These are phyloP conservation scores for Bipolaris sorokiniana DNA, from an alignment of 2,329 filamentous ascomycete genomes.

Conservation along the genomic window DNA sequence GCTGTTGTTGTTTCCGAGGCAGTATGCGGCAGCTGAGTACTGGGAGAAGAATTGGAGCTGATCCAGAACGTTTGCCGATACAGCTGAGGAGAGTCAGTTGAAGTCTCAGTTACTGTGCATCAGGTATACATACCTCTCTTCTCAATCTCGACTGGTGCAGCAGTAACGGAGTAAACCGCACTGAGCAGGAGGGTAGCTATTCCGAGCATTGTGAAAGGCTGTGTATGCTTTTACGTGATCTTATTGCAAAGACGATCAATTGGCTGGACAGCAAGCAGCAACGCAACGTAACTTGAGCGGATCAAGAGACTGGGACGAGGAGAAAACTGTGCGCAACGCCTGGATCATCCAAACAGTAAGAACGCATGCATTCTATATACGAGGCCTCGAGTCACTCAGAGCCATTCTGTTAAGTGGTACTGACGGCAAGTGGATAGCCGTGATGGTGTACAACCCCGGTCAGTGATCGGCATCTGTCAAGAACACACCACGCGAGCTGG, in stretches of 20 bases:
- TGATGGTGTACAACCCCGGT: conserved; percentile 1
- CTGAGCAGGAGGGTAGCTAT: conserved; percentile 28
- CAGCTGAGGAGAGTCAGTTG: conserved; percentile 27
- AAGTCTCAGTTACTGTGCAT: background rate
- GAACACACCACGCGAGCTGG: conserved; percentile 1
- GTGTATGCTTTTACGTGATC: conserved; percentile 10
- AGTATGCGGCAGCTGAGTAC: conserved; percentile 62
- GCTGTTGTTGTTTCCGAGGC: conserved; percentile 56
- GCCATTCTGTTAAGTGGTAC: background rate
- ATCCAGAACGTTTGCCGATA: conserved; percentile 50
- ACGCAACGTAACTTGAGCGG: background rate
- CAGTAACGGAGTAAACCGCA: conserved; percentile 30
- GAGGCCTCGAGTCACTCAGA: background rate
- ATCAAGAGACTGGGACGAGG: background rate
- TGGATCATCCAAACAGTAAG: background rate
- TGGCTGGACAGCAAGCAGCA: background rate
- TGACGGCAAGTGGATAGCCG: background rate
- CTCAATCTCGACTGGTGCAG: conserved; percentile 35
- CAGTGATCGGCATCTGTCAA: conserved; percentile 5
- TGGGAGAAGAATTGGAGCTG: conserved; percentile 57
- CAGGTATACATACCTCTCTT: conserved; percentile 34
- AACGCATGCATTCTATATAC: conserved; percentile 7
- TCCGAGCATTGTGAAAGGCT: conserved; percentile 19
- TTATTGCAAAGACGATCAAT: background rate
- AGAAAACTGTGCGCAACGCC: background rate